Evolutionary conservation across 73 alveolate genomes (phyloP).

Genomic region (Paramecium primaurelia): DNA sequence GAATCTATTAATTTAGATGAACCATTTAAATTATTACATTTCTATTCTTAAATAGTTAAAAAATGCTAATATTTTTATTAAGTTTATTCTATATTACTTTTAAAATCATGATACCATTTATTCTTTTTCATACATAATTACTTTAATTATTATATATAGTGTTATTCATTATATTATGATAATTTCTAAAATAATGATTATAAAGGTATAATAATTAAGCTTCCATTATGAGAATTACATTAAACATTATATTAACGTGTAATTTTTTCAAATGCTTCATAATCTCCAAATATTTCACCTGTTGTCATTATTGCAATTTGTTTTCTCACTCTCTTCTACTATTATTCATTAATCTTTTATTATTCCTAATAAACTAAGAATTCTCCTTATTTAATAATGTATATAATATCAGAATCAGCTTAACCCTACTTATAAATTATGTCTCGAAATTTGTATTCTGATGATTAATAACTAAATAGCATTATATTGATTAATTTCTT

Average conservation of each 20-base stretch:
- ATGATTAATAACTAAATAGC: not conserved
- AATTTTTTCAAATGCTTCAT: conserved; percentile 11
- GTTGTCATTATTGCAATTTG: not conserved
- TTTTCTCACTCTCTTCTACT: not conserved
- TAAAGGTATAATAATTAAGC: not conserved
- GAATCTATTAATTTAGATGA: not conserved
- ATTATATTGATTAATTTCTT: not conserved
- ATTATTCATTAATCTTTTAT: not conserved
- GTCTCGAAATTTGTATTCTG: not conserved
- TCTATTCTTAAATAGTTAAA: not conserved
- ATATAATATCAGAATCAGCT: not conserved
- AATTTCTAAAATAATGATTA: not conserved
- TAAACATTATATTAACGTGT: not conserved
- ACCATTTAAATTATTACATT: not conserved
- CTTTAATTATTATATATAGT: not conserved
- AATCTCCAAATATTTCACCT: conserved; percentile 24
- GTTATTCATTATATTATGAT: not conserved
- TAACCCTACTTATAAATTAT: not conserved
- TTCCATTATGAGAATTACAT: not conserved
- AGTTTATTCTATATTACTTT: no score
- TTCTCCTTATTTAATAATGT: conserved; percentile 27
- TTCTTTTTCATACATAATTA: not conserved
- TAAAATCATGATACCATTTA: not conserved
- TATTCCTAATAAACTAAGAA: not conserved
- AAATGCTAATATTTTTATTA: not conserved